Evolutionary conservation across 345 rosid species (phyloP).

Genomic region (Corchorus olitorius): DNA sequence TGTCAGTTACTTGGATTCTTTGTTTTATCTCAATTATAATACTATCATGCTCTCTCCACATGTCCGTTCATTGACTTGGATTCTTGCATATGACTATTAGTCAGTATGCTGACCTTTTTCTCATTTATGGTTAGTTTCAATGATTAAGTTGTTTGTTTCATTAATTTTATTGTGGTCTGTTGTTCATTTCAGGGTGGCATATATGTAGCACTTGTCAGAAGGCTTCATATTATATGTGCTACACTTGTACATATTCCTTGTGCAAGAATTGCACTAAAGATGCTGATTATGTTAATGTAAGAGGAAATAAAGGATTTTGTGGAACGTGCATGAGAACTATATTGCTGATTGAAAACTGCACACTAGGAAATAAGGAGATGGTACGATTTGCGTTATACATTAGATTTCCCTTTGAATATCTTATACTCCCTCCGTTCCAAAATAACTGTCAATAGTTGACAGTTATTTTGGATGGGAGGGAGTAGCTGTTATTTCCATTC

Average conservation of each 20-base stretch:
- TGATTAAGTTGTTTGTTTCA: constrained; percentile 4
- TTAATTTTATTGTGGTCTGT: constrained; percentile 16
- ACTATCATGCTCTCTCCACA: neutral
- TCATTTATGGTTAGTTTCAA: neutral
- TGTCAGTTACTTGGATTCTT: neutral
- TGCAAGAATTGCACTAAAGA: constrained; percentile 90
- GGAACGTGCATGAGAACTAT: constrained; percentile 86
- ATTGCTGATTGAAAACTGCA: constrained; percentile 79
- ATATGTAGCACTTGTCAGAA: constrained; percentile 85
- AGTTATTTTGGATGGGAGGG: too few relatives aligned
- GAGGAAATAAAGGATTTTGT: constrained; percentile 92
- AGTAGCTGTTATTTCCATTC: neutral
- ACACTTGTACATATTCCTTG: constrained; percentile 92
- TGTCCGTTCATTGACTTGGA: neutral
- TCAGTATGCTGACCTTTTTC: neutral
- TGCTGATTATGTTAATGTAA: constrained; percentile 77
- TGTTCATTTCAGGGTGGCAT: constrained; percentile 86
- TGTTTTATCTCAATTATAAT: neutral
- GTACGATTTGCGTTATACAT: constrained; percentile 41
- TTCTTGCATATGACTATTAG: neutral
- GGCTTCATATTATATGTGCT: constrained; percentile 85
- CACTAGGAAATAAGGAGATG: constrained; percentile 54
- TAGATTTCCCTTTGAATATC: neutral
- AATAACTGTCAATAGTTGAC: too few relatives aligned
- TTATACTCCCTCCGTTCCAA: too few relatives aligned